These are phyloP conservation scores for Osmozyma mogii DNA, from an alignment of 805 yeast species.

Conservation along the genomic window DNA sequence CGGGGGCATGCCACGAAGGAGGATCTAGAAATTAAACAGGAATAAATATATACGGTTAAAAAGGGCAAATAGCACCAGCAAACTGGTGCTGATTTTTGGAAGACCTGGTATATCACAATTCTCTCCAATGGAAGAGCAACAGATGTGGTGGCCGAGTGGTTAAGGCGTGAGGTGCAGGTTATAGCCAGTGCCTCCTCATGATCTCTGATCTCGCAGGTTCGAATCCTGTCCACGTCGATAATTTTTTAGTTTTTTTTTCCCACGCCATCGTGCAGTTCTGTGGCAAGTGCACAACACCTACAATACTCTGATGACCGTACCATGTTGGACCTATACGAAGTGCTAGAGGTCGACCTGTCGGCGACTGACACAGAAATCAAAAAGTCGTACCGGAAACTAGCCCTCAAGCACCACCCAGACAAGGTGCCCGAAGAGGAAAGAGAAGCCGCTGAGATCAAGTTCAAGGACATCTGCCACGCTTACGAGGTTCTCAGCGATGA, in stretches of 20 bases:
- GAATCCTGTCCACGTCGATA: conserved; percentile 19
- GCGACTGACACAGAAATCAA: conserved; percentile 71
- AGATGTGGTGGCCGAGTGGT: conserved; percentile 21
- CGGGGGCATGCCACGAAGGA: neutral
- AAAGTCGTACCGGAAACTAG: conserved; percentile 78
- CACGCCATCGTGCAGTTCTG: neutral
- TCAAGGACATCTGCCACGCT: conserved; percentile 81
- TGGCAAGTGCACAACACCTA: neutral
- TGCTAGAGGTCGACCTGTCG: conserved; percentile 57
- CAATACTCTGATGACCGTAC: neutral
- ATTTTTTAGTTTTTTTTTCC: conserved; percentile 4
- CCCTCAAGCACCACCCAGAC: conserved; percentile 83
- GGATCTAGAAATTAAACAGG: neutral
- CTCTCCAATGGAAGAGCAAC: conserved; percentile 1
- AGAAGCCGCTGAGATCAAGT: conserved; percentile 63
- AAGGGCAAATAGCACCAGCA: conserved; percentile 1
- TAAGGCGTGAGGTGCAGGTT: conserved; percentile 20
- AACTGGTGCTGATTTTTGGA: conserved; percentile 1
- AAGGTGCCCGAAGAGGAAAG: conserved; percentile 62
- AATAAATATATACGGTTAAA: neutral
- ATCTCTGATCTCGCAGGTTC: conserved; percentile 20
- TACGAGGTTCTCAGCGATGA: conserved; percentile 78
- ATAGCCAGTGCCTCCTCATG: conserved; percentile 17
- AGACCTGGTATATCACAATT: neutral
- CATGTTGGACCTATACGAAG: conserved; percentile 42